These are phyloP conservation scores for Apiotrichum brassicae DNA, from an alignment of 1,284 basidiomycete species.

Conservation along the genomic window DNA sequence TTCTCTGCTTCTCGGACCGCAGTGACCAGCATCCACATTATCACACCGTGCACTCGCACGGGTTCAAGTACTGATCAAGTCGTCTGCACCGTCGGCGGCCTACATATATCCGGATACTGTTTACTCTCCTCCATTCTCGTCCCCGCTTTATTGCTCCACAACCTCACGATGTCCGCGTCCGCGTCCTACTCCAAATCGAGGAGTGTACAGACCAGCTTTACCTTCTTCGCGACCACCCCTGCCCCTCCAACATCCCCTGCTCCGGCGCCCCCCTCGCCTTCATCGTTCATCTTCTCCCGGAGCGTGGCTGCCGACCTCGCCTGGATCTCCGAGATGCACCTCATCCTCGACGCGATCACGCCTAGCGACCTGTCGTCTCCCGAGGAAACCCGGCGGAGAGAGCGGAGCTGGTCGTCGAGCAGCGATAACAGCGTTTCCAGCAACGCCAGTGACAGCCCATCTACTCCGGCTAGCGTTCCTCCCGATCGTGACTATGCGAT, in stretches of 20 bases:
- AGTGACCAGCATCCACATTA: too few species aligned
- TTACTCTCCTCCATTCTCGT: too few species aligned
- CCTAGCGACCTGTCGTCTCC: not conserved
- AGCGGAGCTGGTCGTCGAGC: not conserved
- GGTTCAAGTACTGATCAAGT: too few species aligned
- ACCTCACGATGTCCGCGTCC: not conserved
- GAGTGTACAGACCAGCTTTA: too few species aligned
- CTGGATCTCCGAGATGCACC: not conserved
- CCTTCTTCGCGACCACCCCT: too few species aligned
- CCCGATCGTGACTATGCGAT: too few species aligned
- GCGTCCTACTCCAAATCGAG: not conserved
- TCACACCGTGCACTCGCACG: too few species aligned
- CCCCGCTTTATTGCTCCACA: not conserved
- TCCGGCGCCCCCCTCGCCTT: not conserved
- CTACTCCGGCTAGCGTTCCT: too few species aligned
- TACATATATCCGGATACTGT: not conserved
- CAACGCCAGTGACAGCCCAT: not conserved
- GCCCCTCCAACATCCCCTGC: not conserved
- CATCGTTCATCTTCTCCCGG: not conserved
- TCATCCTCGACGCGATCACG: constrained; percentile 1
- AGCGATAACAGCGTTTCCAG: not conserved
- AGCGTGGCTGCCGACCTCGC: not conserved
- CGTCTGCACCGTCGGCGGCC: too few species aligned
- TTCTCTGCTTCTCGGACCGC: too few species aligned
- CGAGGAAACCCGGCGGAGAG: not conserved